These are phyloP conservation scores for Blumeria graminis DNA, from an alignment of 2,329 filamentous ascomycete genomes.

Conservation along the genomic window DNA sequence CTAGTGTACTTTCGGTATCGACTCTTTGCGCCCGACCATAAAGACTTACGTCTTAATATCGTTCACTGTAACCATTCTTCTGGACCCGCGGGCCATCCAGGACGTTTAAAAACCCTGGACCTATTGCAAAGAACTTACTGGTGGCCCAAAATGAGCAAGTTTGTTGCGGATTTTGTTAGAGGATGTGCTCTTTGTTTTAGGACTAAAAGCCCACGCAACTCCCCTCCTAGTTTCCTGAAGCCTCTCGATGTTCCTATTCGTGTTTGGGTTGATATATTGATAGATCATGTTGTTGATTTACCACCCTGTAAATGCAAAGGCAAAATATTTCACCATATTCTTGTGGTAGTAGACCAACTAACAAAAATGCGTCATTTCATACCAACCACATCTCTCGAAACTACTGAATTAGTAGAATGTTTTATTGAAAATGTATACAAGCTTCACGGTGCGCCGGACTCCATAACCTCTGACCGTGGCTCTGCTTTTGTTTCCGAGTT, in stretches of 20 bases:
- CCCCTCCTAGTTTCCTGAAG: not conserved
- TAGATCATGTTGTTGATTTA: not conserved
- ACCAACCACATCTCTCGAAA: not conserved
- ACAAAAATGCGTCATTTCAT: not conserved
- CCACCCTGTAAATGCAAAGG: not conserved
- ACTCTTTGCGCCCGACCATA: not conserved
- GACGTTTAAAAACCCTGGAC: not conserved
- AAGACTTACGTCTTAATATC: not conserved
- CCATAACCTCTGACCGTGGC: constrained; percentile 5
- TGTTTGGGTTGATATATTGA: not conserved
- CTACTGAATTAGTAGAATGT: not conserved
- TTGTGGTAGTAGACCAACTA: not conserved
- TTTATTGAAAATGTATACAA: constrained; percentile 2
- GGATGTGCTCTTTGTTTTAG: not conserved
- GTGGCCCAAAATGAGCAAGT: not conserved
- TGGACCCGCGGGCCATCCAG: not conserved
- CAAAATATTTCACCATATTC: not conserved
- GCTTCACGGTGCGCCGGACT: constrained; percentile 1
- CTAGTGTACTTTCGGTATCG: not conserved
- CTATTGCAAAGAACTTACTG: not conserved
- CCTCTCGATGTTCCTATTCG: not conserved
- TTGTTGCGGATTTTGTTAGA: not conserved
- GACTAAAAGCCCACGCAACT: not conserved
- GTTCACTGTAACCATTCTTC: not conserved
- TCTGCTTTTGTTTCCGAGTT: constrained; percentile 4